Conservation (phyloP, 352 stramenopile species). For the Globisporangium paddicum region DNA sequence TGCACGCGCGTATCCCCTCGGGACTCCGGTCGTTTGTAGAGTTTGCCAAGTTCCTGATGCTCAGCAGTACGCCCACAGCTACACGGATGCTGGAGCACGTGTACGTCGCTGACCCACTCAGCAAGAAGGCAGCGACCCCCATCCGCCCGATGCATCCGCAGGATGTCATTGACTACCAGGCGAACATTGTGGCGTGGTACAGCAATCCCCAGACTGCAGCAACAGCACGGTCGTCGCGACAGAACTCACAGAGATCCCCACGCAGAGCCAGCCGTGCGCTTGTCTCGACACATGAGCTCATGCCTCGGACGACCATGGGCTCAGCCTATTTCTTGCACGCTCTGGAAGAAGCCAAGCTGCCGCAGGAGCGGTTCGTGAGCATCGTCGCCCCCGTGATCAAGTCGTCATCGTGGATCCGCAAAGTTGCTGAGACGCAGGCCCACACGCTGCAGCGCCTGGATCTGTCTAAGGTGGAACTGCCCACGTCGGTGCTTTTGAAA, state of each 20-base stretch:
- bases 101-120: constrained; percentile 21
- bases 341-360: constrained; percentile 40
- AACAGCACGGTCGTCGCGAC: constrained; percentile 11
- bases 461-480: constrained; percentile 43
- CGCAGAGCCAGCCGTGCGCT: neutral
- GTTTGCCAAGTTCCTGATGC: constrained; percentile 55
- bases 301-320: constrained; percentile 41
- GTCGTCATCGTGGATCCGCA: constrained; percentile 62
- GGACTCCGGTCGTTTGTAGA: constrained; percentile 59
- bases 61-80: constrained; percentile 31
- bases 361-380: constrained; percentile 57
- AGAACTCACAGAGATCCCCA: neutral
- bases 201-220: constrained; percentile 8
- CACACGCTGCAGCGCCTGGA: constrained; percentile 63
- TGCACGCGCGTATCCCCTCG: constrained; percentile 25
- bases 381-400: constrained; percentile 42
- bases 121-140: neutral
- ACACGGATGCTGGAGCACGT: constrained; percentile 46
- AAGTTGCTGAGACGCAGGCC: constrained; percentile 41
- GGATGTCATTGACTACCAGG: constrained; percentile 12
- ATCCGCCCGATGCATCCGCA: constrained; percentile 7
- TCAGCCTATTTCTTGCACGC: constrained; percentile 39
- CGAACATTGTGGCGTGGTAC: constrained; percentile 27
- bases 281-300: constrained; percentile 17
- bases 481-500: constrained; percentile 57